Evolutionary conservation across 495 filamentous ascomycete genomes (phyloP), one percentile per base, ranked within the genome.

Genomic region (Penicillium cinerascens): DNA sequence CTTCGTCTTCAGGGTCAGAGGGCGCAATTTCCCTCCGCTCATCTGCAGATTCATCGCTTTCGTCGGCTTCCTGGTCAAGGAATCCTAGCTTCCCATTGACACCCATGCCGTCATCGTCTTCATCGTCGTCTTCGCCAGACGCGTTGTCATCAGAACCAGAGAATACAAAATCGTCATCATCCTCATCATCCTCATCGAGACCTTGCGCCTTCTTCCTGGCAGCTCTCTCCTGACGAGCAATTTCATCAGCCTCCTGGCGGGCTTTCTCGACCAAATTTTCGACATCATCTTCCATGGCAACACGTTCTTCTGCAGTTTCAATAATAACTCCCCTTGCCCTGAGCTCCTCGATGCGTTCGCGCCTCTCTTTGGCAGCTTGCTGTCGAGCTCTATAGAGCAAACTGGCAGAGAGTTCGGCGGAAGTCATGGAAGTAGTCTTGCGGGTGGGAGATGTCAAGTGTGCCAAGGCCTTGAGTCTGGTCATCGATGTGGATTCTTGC

Each of bases 201-300:
- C 46, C 59, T 6, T 80, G 66, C 68, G 38, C 69, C 71, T 73
- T 77, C 55, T 79, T 79, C 70, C 83, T 91, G 1, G 83, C 82
- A 22, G 77, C 82, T 26, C 80, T 86, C 65, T 98, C 93, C 42
- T 80, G 70, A 60, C 85, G 81, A 60, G 85, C 85, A 44, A 99
- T 86, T 42, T 86, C 84, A 42, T 89, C 81, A 13, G 83, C 91
- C 63, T 97, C 89, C 54, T 81, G 75, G 37, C 92, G 78, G 18
- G 92, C 93, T 56, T 85, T 89, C 23, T 92, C 87, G 27, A 98
- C 76, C 35, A 97, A 76, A 56, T 96, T 84, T 54, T 97, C 95
- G 18, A 96, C 81, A 51, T 91, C 82, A 22, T 86, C 83, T 63
- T 86, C 82, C 64, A 92, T 86, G 11, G 83, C 82, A 55, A 87